Evolutionary conservation across 1,139 yeast species (phyloP), one percentile per base, ranked within the genome.

Genomic region (Blastobotrys ciferrii): DNA sequence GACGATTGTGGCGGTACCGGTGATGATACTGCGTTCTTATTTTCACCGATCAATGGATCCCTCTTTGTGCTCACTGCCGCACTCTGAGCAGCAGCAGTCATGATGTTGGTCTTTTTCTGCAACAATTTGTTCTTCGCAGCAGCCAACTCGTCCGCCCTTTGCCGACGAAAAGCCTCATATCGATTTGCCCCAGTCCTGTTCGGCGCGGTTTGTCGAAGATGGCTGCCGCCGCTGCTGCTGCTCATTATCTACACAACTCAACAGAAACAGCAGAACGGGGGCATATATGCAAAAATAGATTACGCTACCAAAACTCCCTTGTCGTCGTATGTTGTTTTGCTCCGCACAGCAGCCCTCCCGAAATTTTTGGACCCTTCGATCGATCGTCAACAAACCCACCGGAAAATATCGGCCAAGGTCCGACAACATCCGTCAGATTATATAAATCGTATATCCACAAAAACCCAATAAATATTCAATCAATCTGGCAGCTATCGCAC

Each of bases 31-130:
- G n/a, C n/a, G n/a, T n/a, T n/a, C 28, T 9, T 9, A 6, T 9
- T 5, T 9, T 23, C 28, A 5, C 9, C 9, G 28, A 9, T 6
- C 28, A 23, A 23, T 9, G 28, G 28, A 6, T 23, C 9, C 28
- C 9, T 5, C 28, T 23, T 23, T 9, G 28, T 23, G 28, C 5
- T 9, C 4, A 36, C 28, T 19, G 28, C 25, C 5, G 40, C 40
- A 36, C 28, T 36, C 14, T 36, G 40, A 11, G 40, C 40, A 19
- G 47, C 47, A 6, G 47, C 47, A n/a, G 47, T 32, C 23, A 38
- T 14, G 2, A 41, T 36, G 14, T 28, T 18, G 19, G 19, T 33
- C 36, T 36, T 17, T 9, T 35, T 31, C 28, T 43, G 40, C 28
- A 19, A 25, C 35, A 35, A 9, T 15, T 36, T 28, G 6, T 18